Evolutionary conservation across 495 filamentous ascomycete species (phyloP).

Genomic region (Penicillium simplicissimum): DNA sequence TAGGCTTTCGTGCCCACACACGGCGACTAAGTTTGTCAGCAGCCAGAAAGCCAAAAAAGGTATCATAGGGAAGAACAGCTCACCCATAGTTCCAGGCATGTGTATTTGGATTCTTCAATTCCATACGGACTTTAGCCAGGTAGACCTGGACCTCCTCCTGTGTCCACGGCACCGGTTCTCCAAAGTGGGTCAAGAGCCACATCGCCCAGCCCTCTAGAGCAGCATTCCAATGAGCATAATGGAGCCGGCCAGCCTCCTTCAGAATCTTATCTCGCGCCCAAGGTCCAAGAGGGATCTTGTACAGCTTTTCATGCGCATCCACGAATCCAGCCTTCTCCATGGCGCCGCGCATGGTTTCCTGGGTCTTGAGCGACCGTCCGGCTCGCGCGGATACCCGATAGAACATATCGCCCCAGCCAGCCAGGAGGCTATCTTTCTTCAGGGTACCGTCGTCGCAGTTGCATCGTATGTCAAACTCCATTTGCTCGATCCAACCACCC

Average conservation of each 20-base stretch:
- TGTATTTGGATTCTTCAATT: slow-evolving; percentile 24
- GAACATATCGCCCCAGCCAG: slow-evolving; percentile 20
- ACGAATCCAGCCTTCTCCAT: slow-evolving; percentile 36
- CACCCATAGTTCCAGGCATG: slow-evolving; percentile 22
- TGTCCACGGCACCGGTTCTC: slow-evolving; percentile 25
- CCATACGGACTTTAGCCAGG: slow-evolving; percentile 20
- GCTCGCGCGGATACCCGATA: slow-evolving; percentile 19
- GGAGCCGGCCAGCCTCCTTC: slow-evolving; percentile 25
- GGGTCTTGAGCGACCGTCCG: slow-evolving; percentile 17
- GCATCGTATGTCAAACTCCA: slow-evolving; percentile 45
- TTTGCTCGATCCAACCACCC: slow-evolving; percentile 56
- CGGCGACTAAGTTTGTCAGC: slow-evolving; percentile 3
- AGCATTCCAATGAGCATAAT: slow-evolving; percentile 25
- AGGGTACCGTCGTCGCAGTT: slow-evolving; percentile 47
- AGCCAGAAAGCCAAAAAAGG: not conserved
- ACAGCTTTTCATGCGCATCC: slow-evolving; percentile 22
- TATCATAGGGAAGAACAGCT: not conserved
- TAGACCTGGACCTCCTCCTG: slow-evolving; percentile 29
- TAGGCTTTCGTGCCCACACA: slow-evolving; percentile 5
- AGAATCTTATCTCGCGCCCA: slow-evolving; percentile 26
- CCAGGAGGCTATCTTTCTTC: slow-evolving; percentile 29
- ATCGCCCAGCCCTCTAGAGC: slow-evolving; percentile 31
- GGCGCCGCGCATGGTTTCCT: slow-evolving; percentile 20
- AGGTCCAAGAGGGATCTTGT: slow-evolving; percentile 28
- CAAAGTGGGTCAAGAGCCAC: slow-evolving; percentile 30